These are phyloP conservation scores for Hygrocybe coccinea DNA, from an alignment of 768 basidiomycete species.

Conservation along the genomic window DNA sequence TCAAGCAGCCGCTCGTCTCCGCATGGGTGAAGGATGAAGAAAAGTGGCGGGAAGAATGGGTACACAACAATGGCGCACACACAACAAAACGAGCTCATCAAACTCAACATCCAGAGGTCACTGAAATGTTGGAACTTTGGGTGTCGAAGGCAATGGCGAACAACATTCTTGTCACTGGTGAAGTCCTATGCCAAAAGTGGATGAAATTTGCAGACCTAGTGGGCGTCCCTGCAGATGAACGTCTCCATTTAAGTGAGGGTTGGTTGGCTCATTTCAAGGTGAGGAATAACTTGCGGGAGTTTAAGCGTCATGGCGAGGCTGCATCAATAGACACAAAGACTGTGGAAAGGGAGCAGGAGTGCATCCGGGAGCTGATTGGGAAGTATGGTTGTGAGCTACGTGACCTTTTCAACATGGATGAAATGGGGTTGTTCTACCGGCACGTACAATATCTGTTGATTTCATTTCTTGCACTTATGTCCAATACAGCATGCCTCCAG, in stretches of 20 bases:
- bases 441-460: too few species aligned
- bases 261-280: conserved; percentile 30
- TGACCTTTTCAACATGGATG: conserved; percentile 38
- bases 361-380: conserved; percentile 25
- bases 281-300: conserved; percentile 20
- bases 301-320: conserved; percentile 33
- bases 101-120: conserved; percentile 31
- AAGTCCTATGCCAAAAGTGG: conserved; percentile 35
- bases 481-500: conserved; percentile 31
- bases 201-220: conserved; percentile 28
- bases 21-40: too few species aligned
- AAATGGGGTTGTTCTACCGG: conserved; percentile 34
- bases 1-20: too few species aligned
- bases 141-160: conserved; percentile 31
- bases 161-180: conserved; percentile 30
- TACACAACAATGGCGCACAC: too few species aligned
- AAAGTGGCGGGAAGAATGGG: too few species aligned
- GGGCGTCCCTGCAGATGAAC: conserved; percentile 30
- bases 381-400: conserved; percentile 24
- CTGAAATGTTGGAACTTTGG: conserved; percentile 35
- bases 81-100: conserved; percentile 27
- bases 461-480: too few species aligned
- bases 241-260: conserved; percentile 31
- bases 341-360: conserved; percentile 23
- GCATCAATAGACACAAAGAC: conserved; percentile 21